Evolutionary conservation across 1,284 basidiomycete species (phyloP), one percentile per base, ranked within the genome.

Genomic region (Ceratobasidium sp.): DNA sequence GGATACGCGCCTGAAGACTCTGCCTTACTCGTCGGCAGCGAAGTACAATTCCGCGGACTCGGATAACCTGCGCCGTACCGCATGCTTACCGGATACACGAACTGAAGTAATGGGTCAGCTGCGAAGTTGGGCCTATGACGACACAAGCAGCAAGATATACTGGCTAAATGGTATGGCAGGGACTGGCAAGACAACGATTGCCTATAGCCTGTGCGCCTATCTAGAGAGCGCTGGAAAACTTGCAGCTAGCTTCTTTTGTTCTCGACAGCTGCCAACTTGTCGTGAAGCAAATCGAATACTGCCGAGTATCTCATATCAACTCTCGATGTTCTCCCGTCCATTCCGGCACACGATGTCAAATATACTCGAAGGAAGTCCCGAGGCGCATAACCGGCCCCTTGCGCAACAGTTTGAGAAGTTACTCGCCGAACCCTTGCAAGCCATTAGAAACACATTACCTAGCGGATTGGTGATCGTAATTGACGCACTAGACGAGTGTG

Each of bases 31-130:
- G 26, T 23, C 23, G 10, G 26, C 57, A 26, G 57, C 57, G 23
- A 26, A 17, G 57, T 59, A 59, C 23, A 20, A 59, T 28, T 59
- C 57, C 10, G 57, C 57, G 12, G 57, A 59, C 26, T 59, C 57
- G 57, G 33, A 26, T 3, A 26, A 17, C 10, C 57, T 59, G 17
- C 57, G 57, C 17, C 23, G 57, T 10, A 28, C 9, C 28, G 57
- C 9, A 28, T 59, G 57, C 57, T 28, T 23, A 4, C 57, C 23
- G 7, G 17, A 59, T 17, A 59, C 57, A 26, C 57, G 57, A 3
- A 4, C 33, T 10, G 57, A 59, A 26, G 33, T 59, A n/a, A n/a
- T n/a, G n/a, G n/a, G n/a, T n/a, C n/a, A n/a, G n/a, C n/a, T 46
- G 44, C 13, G 13, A 5, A 13, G 44, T 13, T 46, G 44, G 44